Percentiles rank a stretch among this genome's conserved stretches.
Conservation (phyloP, 2,329 filamentous ascomycete genomes). For the Cercospora zeina region DNA sequence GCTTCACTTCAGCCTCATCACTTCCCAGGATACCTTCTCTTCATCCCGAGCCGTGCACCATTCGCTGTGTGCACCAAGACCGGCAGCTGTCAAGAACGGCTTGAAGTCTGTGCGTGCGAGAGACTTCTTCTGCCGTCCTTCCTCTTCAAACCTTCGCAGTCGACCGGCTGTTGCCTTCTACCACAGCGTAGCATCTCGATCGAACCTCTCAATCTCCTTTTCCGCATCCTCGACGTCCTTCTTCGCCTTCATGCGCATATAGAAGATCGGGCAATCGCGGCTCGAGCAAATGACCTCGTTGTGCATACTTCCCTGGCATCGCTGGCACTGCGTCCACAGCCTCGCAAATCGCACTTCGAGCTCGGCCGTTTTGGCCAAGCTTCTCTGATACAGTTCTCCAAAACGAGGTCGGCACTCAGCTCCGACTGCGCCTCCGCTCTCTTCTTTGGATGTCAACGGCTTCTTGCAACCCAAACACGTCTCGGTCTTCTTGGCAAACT, state of each 20-base stretch:
- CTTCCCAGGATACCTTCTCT: neutral
- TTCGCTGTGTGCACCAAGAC: neutral
- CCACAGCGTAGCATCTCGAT: slow-evolving; percentile 76
- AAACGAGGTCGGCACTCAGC: slow-evolving; percentile 79
- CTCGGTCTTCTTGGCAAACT: slow-evolving; percentile 95
- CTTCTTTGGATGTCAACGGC: slow-evolving; percentile 75
- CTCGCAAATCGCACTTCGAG: slow-evolving; percentile 89
- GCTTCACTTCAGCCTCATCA: slow-evolving; percentile 3
- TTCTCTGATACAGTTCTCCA: slow-evolving; percentile 91
- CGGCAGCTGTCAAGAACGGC: slow-evolving; percentile 3
- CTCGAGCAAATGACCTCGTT: slow-evolving; percentile 97
- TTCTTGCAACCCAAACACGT: slow-evolving; percentile 99
- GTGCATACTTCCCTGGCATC: slow-evolving; percentile 96
- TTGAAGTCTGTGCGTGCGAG: neutral
- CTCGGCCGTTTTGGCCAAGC: slow-evolving; percentile 82
- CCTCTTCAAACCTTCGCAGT: neutral
- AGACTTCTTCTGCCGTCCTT: neutral
- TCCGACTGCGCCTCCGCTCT: slow-evolving; percentile 84
- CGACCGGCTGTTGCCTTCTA: slow-evolving; percentile 35
- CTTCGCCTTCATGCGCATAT: slow-evolving; percentile 99
- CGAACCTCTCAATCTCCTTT: slow-evolving; percentile 86
- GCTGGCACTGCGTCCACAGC: slow-evolving; percentile 96
- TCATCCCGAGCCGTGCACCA: neutral
- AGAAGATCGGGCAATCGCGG: slow-evolving; percentile 97
- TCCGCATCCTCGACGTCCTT: slow-evolving; percentile 96